Conservation (phyloP, 805 yeast genomes). For the Wickerhamiella qilinensis region DNA sequence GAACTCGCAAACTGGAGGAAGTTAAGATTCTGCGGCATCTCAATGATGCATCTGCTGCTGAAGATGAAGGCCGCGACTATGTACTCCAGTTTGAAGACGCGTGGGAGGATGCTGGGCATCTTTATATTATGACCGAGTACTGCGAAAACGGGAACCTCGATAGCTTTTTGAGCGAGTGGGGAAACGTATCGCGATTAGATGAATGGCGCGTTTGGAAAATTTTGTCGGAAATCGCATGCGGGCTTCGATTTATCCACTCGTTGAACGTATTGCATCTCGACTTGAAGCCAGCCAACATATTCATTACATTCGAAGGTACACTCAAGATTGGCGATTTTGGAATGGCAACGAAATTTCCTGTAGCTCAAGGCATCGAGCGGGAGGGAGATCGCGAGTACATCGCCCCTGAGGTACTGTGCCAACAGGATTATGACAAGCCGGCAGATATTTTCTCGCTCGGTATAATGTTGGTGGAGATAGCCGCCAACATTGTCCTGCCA, state of each 20-base stretch:
- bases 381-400: slow-evolving; percentile 97
- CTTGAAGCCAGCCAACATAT: slow-evolving; percentile 86
- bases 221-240: slow-evolving; percentile 60
- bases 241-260: slow-evolving; percentile 65
- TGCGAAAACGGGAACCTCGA: slow-evolving; percentile 90
- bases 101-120: slow-evolving; percentile 60
- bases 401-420: slow-evolving; percentile 86
- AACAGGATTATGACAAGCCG: slow-evolving; percentile 68
- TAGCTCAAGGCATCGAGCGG: slow-evolving; percentile 46
- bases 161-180: slow-evolving; percentile 61
- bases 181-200: slow-evolving; percentile 61
- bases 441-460: slow-evolving; percentile 96
- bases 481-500: slow-evolving; percentile 87
- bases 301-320: slow-evolving; percentile 86
- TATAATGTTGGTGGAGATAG: slow-evolving; percentile 81
- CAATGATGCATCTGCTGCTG: slow-evolving; percentile 14
- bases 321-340: slow-evolving; percentile 96
- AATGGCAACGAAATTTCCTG: slow-evolving; percentile 71
- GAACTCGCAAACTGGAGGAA: slow-evolving; percentile 52
- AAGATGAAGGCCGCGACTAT: slow-evolving; percentile 56
- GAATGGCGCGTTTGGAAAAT: slow-evolving; percentile 98
- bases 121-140: slow-evolving; percentile 85
- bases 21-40: slow-evolving; percentile 40
- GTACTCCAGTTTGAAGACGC: slow-evolving; percentile 65
- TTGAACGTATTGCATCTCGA: slow-evolving; percentile 72